Base-by-base conservation (phyloP, 176 grass and related monocot genomes). In the Zizania latifolia region DNA sequence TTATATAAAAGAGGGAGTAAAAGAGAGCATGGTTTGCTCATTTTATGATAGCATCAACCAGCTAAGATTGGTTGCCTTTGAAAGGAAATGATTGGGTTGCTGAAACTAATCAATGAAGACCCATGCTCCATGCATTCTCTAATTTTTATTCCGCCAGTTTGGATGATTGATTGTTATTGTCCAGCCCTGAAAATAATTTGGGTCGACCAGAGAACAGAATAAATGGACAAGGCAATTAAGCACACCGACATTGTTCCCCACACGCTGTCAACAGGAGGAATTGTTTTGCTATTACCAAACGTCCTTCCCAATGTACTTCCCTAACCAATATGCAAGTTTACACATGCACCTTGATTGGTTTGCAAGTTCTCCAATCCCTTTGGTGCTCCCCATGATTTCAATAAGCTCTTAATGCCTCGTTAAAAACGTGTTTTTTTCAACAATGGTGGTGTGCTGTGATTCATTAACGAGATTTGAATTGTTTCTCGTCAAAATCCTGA, bases 11-110 rank as follows among this genome's bases (percentile, higher is more conserved):
- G n/a, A n/a, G n/a, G n/a, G n/a, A n/a, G n/a, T 44, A 48, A n/a
- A 48, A 48, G 16, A 48, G 45, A 6, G 1, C 19, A 8, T 5
- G n/a, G 5, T 50, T 6, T 51, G 31, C 48, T 37, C n/a, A 45
- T 62, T 59, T 70, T 16, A 70, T 70, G 12, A 27, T 39, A 38
- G 68, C 57, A 72, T 63, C 68, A 81, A 38, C 75, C 68, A 88
- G 68, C 80, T 83, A 83, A 83, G 27, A 68, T 69, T 55, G 1
- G 75, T 70, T 74, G n/a, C 28, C 27, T 83, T 23, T 5, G 10
- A 30, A 48, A 12, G 43, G 41, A 44, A 43, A 84, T 88, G 28
- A 88, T 84, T 70, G 71, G 62, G 13, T 88, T 56, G 86, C n/a
- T n/a, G 81, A 55, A 41, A 71, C 80, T 75, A 45, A 88, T 88